phyloP scores from a whole-genome alignment of 2,329 filamentous ascomycete species.

The Diaporthe ampelina region DNA sequence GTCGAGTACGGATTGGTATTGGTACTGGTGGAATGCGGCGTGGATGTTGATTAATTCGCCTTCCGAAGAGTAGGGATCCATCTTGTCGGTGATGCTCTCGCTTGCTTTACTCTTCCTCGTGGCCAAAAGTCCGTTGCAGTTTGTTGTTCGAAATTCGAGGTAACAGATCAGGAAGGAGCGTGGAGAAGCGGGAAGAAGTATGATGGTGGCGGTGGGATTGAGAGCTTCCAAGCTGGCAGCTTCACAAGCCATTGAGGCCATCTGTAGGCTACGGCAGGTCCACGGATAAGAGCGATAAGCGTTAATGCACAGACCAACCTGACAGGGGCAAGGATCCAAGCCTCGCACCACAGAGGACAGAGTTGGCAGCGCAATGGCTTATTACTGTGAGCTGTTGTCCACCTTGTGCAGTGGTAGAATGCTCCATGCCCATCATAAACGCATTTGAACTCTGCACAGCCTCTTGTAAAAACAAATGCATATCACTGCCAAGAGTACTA shows the following conservation, averaged over 20 bases:
- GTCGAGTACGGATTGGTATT: constrained; percentile 88
- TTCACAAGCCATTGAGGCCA: constrained; percentile 28
- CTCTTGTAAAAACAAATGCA: neutral
- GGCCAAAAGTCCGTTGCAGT: neutral
- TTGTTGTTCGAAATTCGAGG: no score
- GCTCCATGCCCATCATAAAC: neutral
- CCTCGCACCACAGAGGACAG: no score
- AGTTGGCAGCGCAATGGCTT: no score
- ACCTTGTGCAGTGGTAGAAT: neutral
- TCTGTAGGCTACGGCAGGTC: constrained; percentile 22
- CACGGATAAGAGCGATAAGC: constrained; percentile 7
- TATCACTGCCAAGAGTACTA: neutral
- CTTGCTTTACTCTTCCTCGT: neutral
- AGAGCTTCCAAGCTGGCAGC: neutral
- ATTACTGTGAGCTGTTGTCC: no score
- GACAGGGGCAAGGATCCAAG: no score
- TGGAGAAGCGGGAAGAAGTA: constrained; percentile 38
- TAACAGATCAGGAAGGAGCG: neutral
- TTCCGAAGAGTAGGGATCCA: constrained; percentile 80
- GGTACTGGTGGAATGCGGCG: constrained; percentile 81
- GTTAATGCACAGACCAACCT: neutral
- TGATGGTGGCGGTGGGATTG: neutral
- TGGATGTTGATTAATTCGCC: constrained; percentile 80
- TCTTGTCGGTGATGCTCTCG: constrained; percentile 48
- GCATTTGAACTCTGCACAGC: neutral